Evolutionary conservation across 345 rosid species (phyloP), one percentile per base, ranked within the genome.

Genomic region (Luvunga scandens): DNA sequence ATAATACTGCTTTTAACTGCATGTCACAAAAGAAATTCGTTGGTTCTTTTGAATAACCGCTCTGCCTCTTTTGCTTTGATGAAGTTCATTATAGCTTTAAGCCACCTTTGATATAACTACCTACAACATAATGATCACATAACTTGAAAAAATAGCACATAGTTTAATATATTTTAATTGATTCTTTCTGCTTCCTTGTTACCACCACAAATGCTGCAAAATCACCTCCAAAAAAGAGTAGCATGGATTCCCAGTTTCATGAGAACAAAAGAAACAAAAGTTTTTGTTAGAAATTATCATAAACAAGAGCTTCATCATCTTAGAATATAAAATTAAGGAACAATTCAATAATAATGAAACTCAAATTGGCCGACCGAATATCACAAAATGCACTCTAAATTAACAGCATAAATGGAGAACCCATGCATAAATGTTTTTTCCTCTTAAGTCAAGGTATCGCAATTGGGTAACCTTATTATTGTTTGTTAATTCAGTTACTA

Each of bases 11-110:
- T 28, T 83, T 78, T 50, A 75, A 84, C 85, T 36, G 79, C 1
- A 45, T 45, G 50, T 80, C 83, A 4, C 22, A 77, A 84, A 81
- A 83, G 81, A 83, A 84, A 79, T 81, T 79, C 69, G 86, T 83
- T 84, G 60, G 22, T 59, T 75, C 66, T 66, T 84, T 84, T 75
- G 31, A 69, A 59, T 9, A 70, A 78, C 65, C 59, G 27, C 34
- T 30, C 48, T 34, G 71, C 33, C 38, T 71, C 73, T 84, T 75
- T 75, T 75, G 42, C 25, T 27, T 63, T 60, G 50, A 1, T 60
- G 50, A 1, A 36, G 77, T 79, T 73, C 30, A 82, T 85, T 74
- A 72, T 57, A 62, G 27, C 77, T 79, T 79, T 79, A 66, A 76
- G 13, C 28, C 38, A 70, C 59, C 75, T 28, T 72, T 80, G 67